Evolutionary conservation across 23 red algal genomes (phyloP).

Genomic region (Pyropia haitanensis): DNA sequence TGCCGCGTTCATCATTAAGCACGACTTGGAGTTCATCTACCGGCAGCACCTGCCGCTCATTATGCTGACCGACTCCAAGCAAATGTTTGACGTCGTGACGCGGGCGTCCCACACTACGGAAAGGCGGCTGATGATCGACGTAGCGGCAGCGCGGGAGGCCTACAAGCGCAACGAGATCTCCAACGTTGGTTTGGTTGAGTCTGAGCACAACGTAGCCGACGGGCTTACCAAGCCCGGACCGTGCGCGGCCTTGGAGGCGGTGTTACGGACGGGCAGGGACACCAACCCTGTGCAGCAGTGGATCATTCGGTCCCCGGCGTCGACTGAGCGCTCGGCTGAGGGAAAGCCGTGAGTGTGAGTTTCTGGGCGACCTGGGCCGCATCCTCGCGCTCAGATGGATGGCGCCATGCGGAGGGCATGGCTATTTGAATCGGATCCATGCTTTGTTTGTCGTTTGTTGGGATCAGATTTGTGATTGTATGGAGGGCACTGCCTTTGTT

Average conservation of each 20-base stretch:
- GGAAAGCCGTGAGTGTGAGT: neutral
- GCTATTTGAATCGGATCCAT: too few relatives aligned
- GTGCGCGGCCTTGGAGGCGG: neutral
- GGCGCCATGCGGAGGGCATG: too few relatives aligned
- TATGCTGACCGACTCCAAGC: conserved; percentile 23
- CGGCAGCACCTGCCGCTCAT: neutral
- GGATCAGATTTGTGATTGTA: too few relatives aligned
- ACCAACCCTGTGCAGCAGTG: conserved; percentile 9
- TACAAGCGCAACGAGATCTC: conserved; percentile 9
- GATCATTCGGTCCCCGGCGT: neutral
- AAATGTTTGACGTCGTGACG: conserved; percentile 5
- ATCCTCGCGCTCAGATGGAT: too few relatives aligned
- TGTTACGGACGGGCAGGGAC: neutral
- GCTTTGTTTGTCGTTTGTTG: too few relatives aligned
- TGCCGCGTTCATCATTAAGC: conserved; percentile 1
- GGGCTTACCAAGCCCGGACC: neutral
- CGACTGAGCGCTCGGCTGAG: neutral
- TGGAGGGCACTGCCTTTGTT: too few relatives aligned
- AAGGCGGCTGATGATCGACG: conserved; percentile 25
- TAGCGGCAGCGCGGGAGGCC: conserved; percentile 12
- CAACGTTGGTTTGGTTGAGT: neutral
- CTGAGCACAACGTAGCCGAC: conserved; percentile 11
- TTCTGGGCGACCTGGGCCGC: too few relatives aligned
- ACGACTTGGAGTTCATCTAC: neutral
- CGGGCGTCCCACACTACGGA: conserved; percentile 5